Evolutionary conservation across 2,329 filamentous ascomycete genomes (phyloP).

Genomic region (Trichoderma hamatum): DNA sequence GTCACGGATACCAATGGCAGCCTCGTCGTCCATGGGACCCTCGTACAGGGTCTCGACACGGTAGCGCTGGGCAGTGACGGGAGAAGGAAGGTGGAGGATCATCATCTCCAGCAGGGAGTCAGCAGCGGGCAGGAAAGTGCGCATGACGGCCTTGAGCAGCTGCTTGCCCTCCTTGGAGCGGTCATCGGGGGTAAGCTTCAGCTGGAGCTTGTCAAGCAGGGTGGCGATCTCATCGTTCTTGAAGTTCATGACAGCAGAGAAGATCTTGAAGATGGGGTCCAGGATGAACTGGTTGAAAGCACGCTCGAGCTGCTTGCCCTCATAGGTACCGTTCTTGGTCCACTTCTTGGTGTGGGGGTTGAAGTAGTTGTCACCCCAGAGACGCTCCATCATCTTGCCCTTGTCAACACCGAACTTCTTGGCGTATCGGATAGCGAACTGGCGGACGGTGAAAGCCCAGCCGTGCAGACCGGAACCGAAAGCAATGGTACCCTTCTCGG

Average conservation of each 20-base stretch:
- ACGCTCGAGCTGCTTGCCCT: constrained; percentile 92
- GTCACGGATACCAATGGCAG: constrained; percentile 95
- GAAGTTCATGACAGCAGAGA: constrained; percentile 95
- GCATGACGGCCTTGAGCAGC: constrained; percentile 97
- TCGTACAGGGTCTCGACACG: constrained; percentile 99
- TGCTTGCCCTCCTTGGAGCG: constrained; percentile 95
- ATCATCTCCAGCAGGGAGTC: constrained; percentile 99
- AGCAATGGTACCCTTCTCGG: constrained; percentile 94
- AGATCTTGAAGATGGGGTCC: constrained; percentile 99
- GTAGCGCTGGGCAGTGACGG: constrained; percentile 94
- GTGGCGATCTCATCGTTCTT: constrained; percentile 88
- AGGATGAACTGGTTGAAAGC: constrained; percentile 99
- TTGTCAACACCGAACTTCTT: constrained; percentile 99
- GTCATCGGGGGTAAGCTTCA: constrained; percentile 88
- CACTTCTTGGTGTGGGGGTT: constrained; percentile 99
- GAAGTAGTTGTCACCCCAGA: constrained; percentile 99
- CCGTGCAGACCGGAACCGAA: constrained; percentile 99
- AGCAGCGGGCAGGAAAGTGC: constrained; percentile 96
- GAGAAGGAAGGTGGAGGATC: constrained; percentile 98
- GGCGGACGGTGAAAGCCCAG: constrained; percentile 98
- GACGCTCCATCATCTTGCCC: constrained; percentile 99
- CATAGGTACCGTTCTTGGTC: constrained; percentile 82
- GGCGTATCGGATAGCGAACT: constrained; percentile 93
- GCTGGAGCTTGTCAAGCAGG: constrained; percentile 89
- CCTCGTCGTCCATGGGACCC: constrained; percentile 90